Base-by-base conservation (phyloP, 129 eudicot species). In the Sambucus nigra region DNA sequence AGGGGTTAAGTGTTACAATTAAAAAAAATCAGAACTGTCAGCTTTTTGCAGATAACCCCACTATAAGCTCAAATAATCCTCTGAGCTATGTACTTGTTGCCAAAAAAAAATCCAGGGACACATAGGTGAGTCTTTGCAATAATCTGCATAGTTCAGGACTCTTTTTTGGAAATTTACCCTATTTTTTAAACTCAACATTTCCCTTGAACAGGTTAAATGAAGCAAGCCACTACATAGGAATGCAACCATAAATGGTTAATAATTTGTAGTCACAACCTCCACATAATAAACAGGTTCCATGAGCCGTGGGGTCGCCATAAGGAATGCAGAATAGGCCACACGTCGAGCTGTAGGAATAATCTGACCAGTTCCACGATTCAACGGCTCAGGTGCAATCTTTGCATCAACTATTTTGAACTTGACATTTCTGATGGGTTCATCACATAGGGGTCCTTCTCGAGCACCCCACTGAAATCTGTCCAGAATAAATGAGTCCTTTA, bases 371-470 rank as follows among this genome's bases (percentile, higher is more conserved):
- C 96, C 94, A 31, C 99, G 91, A 57, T 92, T 77, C 62, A 92
- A 69, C 18, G 99, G 99, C 76, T 92, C 96, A 12, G 87, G 92
- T 44, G 94, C 96, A 77, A 92, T 86, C 67, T 69, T 82, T 21
- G 99, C 99, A 72, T 92, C 99, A 46, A 92, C 99, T 16, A 92
- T 92, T 61, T 92, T 92, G 55, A 92, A 92, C 59, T 92, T 92
- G 2, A 92, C 99, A 54, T 92, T 92, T 66, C 96, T 80, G 50
- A 92, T 92, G 18, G 99, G 99, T 74, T 92, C 99, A 39, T 92
- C 99, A 75, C 99, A 92, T 14, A 92, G 87, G 1, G 99, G 96
- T 21, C 99, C 99, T 73, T 92, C 99, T 28, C 99, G 99, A 52
- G 99, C 99, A 44, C 42, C 42, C 42, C 28, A 53, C 12, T 9